Evolutionary conservation across 768 basidiomycete genomes (phyloP), one percentile per base, ranked within the genome.

Genomic region (Lenzites betulinus): DNA sequence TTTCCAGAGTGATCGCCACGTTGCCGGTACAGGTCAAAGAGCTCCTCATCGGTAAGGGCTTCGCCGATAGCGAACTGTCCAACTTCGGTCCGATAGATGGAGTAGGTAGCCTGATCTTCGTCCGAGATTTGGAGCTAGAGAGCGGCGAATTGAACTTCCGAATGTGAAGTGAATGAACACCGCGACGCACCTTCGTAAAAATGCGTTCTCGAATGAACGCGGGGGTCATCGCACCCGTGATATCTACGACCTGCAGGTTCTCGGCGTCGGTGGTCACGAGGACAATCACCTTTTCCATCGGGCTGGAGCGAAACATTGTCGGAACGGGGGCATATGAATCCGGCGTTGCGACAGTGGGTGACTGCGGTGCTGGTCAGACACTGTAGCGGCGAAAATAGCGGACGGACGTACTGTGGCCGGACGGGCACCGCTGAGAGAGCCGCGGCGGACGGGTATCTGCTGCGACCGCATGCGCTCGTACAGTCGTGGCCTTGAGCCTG

Each of bases 21-120:
- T 42, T 86, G 79, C 55, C 79, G 78, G 72, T 93, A 93, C 36
- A 95, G 79, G 18, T 83, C 79, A 67, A 90, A 82, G 7, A 98
- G 76, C 61, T 78, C 79, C 28, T 92, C 88, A 62, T 89, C 84
- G 13, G 82, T 75, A 33, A 97, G 75, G 7, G 93, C 84, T 15
- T 87, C 86, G 4, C 91, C 86, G 44, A 89, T 82, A 18, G 89
- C 89, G 64, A 80, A 88, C 26, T 84, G 82, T 59, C 90, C 92
- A 67, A 97, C 89, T 73, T 92, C 90, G 0, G 94, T 96, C 62
- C 87, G 89, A 77, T 92, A 94, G 55, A 98, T 89, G 25, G 87
- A 84, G 70, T 88, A 88, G 28, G 81, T 84, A 8, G 79, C 72
- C 69, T 90, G 87, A 58, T 96, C 92, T 60, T 95, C 95, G 67